Evolutionary conservation across 2,329 filamentous ascomycete species (phyloP), one percentile per base, ranked within the genome.

Genomic region (Dichotomopilus funicola): DNA sequence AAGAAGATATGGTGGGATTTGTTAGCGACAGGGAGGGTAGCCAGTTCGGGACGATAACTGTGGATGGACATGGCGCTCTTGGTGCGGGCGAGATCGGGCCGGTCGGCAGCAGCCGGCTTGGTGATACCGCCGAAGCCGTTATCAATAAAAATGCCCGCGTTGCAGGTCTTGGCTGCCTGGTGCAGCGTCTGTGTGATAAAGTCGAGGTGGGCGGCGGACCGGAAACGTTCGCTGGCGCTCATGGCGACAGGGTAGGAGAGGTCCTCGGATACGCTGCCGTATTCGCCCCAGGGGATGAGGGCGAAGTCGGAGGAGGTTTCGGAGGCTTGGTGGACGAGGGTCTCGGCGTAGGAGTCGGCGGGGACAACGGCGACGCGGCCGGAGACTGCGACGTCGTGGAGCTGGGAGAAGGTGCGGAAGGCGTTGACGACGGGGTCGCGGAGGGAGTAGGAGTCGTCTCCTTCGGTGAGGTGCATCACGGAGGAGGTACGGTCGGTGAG

Each of bases 401-500:
- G 81, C 60, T 88, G 87, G 1, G 89, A 90, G 63, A 96, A 91
- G 0, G 90, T 89, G 48, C 88, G 83, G 78, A 96, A 96, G 0
- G 89, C 88, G 67, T 95, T 96, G 53, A 96, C 83, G 4, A 97
- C 86, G 0, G 92, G 90, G 65, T 97, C 92, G 64, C 62, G 66
- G 12, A 81, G 79, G 6, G 80, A 77, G 33, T 81, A 81, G 58
- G 84, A 80, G 49, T 94, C 89, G 41, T 91, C 87, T 3, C 86
- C 78, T 66, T 95, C 90, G 0, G 90, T 86, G 9, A 95, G 89
- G 64, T 89, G 87, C 92, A 97, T 97, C 64, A 96, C 92, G 13
- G 91, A 91, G 0, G 92, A 96, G 43, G 89, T 88, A 78, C 92
- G 90, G 64, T 96, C 91, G 0, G 89, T 95, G 10, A 97, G 80